Percentiles rank a stretch among this genome's conserved stretches.
These are phyloP conservation scores for Coccomyxa subellipsoidea DNA, from an alignment of 163 green algal species.

Conservation along the genomic window DNA sequence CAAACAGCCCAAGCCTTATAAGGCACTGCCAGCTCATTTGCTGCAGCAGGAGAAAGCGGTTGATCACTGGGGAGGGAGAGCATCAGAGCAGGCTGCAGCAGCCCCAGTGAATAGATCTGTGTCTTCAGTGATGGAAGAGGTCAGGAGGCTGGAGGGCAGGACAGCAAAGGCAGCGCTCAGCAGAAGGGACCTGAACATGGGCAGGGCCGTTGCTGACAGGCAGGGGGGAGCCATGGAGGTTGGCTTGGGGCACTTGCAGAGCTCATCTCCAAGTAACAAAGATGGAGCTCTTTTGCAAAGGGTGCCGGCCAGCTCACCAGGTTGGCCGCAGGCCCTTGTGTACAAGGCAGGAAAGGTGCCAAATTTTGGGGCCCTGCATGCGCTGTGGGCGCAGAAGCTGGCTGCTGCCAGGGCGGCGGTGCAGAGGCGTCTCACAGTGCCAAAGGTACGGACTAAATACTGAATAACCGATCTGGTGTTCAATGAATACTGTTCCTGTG, in stretches of 20 bases:
- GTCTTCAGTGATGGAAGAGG: neutral
- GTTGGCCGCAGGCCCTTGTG: neutral
- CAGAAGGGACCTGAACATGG: neutral
- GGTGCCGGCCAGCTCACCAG: no score
- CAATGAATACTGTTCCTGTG: no score
- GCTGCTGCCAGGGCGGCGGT: neutral
- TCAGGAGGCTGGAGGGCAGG: neutral
- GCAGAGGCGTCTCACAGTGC: neutral
- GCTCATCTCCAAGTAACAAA: no score
- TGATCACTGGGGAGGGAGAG: neutral
- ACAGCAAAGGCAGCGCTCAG: neutral
- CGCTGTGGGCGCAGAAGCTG: neutral
- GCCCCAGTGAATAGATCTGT: neutral
- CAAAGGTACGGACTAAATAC: no score
- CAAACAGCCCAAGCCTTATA: neutral
- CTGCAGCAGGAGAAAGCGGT: neutral
- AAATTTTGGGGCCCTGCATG: conserved; percentile 1
- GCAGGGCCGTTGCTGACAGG: neutral
- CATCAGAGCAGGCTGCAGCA: neutral
- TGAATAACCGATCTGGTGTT: no score
- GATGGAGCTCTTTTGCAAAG: no score
- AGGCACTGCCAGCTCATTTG: neutral
- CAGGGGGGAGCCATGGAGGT: neutral
- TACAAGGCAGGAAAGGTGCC: neutral
- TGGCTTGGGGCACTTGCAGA: no score